Evolutionary conservation across 805 yeast species (phyloP), one percentile per base, ranked within the genome.

Genomic region (Torulaspora gathmanii): DNA sequence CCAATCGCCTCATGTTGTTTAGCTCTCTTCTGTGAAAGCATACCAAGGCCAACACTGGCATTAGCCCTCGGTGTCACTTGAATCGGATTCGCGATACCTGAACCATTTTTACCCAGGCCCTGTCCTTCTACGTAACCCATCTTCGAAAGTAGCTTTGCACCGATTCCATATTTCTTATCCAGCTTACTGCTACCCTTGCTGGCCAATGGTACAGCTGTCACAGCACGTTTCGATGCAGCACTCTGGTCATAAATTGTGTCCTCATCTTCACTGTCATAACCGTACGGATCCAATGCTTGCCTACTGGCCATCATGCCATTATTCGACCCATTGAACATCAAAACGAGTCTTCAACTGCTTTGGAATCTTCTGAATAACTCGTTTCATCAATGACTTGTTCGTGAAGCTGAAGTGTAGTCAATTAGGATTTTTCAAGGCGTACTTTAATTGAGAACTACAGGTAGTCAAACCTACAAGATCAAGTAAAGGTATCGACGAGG

Each of bases 101-200:
- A 74, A 1, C 80, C 78, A 19, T 72, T 62, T 4, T 69, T 69
- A 2, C 99, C 99, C n/a, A 91, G 72, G 0, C 97, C 98, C 56
- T 76, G 71, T 0, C 99, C 98, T 33, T 76, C 77, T 6, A 74
- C 73, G 64, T 86, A 90, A 0, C 99, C 99, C 98, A 91, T 90
- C 50, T 80, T 76, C 49, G 79, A 72, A 68, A 91, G 63, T 40
- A 91, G 67, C 40, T 74, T 66, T 2, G 95, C 95, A 29, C 98
- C 98, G 30, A 88, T 78, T 5, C 98, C 98, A 59, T 90, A 89
- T 39, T 56, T 63, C 62, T 37, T 58, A 6, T 47, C 46, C 37
- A 55, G 33, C 11, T 40, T 28, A 13, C 22, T 26, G 7, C 31
- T 23, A 17, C 27, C 30, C 8, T 23, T 11, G 13, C 16, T 30